Evolutionary conservation across 192 early-diverging fungal genomes (phyloP), one percentile per base, ranked within the genome.

Genomic region (Entomortierella chlamydospora): DNA sequence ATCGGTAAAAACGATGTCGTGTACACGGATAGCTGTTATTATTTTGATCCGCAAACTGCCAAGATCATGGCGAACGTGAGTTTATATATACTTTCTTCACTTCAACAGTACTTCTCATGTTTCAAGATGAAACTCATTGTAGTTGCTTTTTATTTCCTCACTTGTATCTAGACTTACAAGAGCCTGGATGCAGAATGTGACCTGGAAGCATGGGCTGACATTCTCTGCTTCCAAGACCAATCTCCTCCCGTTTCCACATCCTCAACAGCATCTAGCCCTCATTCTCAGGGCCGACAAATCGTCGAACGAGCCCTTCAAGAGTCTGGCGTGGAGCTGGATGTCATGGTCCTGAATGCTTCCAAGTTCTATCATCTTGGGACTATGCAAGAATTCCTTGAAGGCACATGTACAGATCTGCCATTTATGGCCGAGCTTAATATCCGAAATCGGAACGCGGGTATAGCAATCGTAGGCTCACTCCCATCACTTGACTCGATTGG

Each of bases 361-460:
- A 82, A 79, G 55, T 84, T 84, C 43, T 78, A 84, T 53, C 83
- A 84, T 33, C 23, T 84, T 4, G 83, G 83, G 20, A 84, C 80
- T 7, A 82, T 82, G 83, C 37, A 60, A 20, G 83, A 84, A 54
- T 84, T 73, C 57, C 43, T 84, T 9, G 60, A 56, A 20, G 62
- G 47, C 9, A 47, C 34, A 28, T 78, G 72, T 37, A 61, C 57
- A 3, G 61, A 84, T 37, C 20, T 11, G 15, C 29, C 64, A 0
- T 84, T 84, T 45, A 69, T 72, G 64, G 42, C 49, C 2, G 65
- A 81, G 33, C 58, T 81, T 18, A 54, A 61, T 52, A 81, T 81
- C 45, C 45, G 29, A n/a, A 57, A 63, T 28, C 12, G 28, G 2
- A 9, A 3, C 28, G 51, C 26, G 3, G 62, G 55, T 4, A 31